Base-by-base conservation (phyloP, 2,329 filamentous ascomycete genomes). In the Coleophoma cylindrospora region DNA sequence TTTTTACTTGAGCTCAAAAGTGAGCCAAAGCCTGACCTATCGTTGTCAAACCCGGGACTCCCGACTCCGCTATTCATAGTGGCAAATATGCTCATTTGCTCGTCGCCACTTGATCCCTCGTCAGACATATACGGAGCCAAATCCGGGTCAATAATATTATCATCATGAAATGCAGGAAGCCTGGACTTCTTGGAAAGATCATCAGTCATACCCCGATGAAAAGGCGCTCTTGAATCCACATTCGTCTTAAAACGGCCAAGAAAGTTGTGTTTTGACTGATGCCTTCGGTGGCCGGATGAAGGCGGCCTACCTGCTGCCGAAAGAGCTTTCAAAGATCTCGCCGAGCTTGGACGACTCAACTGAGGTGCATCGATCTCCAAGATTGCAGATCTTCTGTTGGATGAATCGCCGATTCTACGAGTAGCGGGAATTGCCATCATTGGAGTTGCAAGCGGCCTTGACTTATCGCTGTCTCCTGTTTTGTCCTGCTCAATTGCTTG, bases 141-240 rank as follows among this genome's bases (percentile, higher is more conserved):
- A 62, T 99, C 94, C 1, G 94, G 94, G 64, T 99, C 94, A 59
- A 99, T 97, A 59, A 99, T 96, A 64, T 94, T 97, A 72, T 99
- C 94, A 63, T 94, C 91, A 66, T 99, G 94, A 60, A 99, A 97
- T n/a, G 91, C 91, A 14, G 91, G 86, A 34, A 96, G 77, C 40
- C 83, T 82, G 8, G 81, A 73, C 55, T 84, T 86, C 55, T 79
- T 82, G 4, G 76, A 72, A 44, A 77, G 71, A 51, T 91, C 86
- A 47, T 95, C 82, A 10, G 74, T 83, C 11, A 83, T 77, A 51
- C 86, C 87, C 49, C 91, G 77, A 61, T 89, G 89, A 58, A 97
- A 97, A 0, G 94, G 94, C 0, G 89, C 92, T 50, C 89, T 80
- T 54, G 96, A 89, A 52, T 95, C 89, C 15, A 83, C 74, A 6